Base-by-base conservation (phyloP, 2,329 filamentous ascomycete species). In the Exophiala spinifera region DNA sequence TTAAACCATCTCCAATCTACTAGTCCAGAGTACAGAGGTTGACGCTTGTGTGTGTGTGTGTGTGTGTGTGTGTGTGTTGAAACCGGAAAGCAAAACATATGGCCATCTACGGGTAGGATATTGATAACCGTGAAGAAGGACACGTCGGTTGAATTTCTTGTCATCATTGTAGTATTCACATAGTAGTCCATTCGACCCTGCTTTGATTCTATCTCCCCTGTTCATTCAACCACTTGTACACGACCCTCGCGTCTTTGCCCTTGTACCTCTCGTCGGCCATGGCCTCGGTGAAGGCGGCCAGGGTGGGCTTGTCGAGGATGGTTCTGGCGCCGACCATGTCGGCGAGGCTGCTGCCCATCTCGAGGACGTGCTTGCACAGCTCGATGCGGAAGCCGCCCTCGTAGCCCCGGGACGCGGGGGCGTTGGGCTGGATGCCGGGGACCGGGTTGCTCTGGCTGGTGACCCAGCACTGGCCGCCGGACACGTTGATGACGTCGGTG, bases 361-460 rank as follows among this genome's bases (percentile, higher is more conserved):
- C 70, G 53, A 85, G 78, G 61, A 84, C 81, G 63, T 84, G 84
- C 56, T 72, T 73, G 79, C 84, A 84, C 61, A 84, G 62, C 64
- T 83, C 74, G 4, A 84, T 77, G 42, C 80, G 77, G 65, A 85
- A 73, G 1, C 71, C 72, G 10, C 69, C 69, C 50, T 72, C 67
- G 48, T 73, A 73, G 13, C 64, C 68, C 17, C 68, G 64, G 11
- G 66, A 70, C 17, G 69, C 70, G 7, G 72, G 70, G 11, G 70
- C 70, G 53, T 70, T 71, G 1, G 71, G 64, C 49, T 70, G 73
- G 1, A 81, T 69, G 1, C 72, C 72, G 1, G 65, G 65, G 2
- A 68, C 65, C 1, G 66, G 66, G 49, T 67, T 67, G 28, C 56
- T 61, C 46, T 66, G 53, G 17, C 55, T 53, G 5, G 62, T 64